These are phyloP conservation scores for Nidularia sp. DNA, from an alignment of 768 basidiomycete species.

Conservation along the genomic window DNA sequence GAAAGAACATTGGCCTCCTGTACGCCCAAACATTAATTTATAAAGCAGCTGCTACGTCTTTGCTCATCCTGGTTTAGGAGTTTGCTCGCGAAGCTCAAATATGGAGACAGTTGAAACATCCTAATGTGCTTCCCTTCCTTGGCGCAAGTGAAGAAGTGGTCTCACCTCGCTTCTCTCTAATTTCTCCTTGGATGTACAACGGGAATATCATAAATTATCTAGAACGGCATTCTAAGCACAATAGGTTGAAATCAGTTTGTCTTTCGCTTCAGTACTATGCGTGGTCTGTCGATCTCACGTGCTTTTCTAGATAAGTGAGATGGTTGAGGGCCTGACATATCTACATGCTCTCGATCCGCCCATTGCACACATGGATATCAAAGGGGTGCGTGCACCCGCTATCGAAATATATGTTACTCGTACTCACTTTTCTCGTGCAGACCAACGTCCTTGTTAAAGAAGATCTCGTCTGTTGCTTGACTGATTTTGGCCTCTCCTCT, in stretches of 20 bases:
- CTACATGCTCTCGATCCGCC: neutral
- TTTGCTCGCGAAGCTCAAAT: neutral
- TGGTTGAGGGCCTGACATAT: neutral
- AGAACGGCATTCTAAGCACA: neutral
- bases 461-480: neutral
- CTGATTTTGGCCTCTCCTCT: neutral
- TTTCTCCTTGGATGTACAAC: conserved; percentile 1
- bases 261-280: neutral
- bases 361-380: neutral
- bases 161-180: neutral
- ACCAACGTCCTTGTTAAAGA: too few species aligned
- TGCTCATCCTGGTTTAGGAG: neutral
- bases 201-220: neutral
- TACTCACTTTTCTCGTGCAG: too few species aligned
- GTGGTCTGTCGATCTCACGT: too few species aligned
- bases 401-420: too few species aligned
- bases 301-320: neutral
- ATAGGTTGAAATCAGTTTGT: neutral
- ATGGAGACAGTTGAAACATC: neutral
- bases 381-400: neutral
- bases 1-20: neutral
- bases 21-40: neutral
- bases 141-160: neutral
- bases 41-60: neutral
- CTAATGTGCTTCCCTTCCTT: neutral